Evolutionary conservation across 208 protist genomes (phyloP), one percentile per base, ranked within the genome.

Genomic region (Angomonas ambiguus): DNA sequence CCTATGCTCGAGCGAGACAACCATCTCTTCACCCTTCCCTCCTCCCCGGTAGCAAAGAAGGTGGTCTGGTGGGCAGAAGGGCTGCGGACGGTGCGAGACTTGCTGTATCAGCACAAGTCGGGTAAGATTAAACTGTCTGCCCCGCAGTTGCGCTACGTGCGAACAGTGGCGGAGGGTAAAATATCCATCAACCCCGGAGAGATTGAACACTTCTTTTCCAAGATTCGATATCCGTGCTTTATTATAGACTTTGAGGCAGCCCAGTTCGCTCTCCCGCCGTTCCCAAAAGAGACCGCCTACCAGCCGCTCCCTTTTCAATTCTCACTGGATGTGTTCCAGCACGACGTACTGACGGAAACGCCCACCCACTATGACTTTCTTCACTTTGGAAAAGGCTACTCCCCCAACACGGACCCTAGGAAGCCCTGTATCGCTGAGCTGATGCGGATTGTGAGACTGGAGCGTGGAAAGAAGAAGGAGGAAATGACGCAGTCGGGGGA

Each of bases 161-260:
- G 89, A 49, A 79, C 87, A 11, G 78, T 91, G 32, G 34, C 76
- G 10, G 51, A 80, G 11, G 90, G 87, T 55, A 68, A 83, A 22
- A 38, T 95, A 10, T 82, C 76, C 49, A 51, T 96, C 42, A 87
- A 93, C 69, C 80, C 85, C 22, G 64, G 65, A 16, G 90, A 92
- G 64, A 91, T 96, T 64, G 82, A 90, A 48, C 55, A 55, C 49
- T 96, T 92, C 63, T 93, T 96, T 56, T 69, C 28, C 20, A 77
- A 76, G 16, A 75, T 96, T 22, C 82, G 67, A 1, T 96, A 96
- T 68, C 90, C 90, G 6, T 69, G 81, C 32, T 96, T 96, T 76
- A 67, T 93, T 30, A 87, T 96, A 57, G 90, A 96, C 75, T 96
- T 96, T 74, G 90, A 96, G 76, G 87, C 90, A 18, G 82, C 83